Conservation (phyloP, 2,329 filamentous ascomycete genomes). For the Diplodia corticola region DNA sequence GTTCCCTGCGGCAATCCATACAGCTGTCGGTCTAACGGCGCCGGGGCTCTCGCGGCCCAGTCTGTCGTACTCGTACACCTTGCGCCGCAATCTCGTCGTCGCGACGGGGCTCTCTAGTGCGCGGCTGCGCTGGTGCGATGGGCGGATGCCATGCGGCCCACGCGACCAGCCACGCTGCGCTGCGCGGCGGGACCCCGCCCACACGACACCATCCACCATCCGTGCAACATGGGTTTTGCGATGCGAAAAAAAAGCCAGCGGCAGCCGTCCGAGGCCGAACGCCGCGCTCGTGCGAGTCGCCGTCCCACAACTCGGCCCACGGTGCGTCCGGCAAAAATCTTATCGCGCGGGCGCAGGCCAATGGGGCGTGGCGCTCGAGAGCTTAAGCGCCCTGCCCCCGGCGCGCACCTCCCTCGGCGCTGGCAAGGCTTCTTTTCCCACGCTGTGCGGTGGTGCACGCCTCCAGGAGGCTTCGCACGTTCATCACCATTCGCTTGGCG, state of each 20-base stretch:
- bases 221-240: not conserved
- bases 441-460: too few species aligned
- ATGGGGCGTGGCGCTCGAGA: not conserved
- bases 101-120: not conserved
- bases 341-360: not conserved
- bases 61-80: constrained; percentile 13
- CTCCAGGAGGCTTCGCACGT: constrained; percentile 8
- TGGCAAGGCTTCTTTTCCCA: not conserved
- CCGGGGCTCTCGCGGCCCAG: not conserved
- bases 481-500: constrained; percentile 8
- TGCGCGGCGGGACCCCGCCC: not conserved
- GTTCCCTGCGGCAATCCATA: too few species aligned
- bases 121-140: not conserved
- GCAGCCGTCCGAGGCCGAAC: constrained; percentile 5
- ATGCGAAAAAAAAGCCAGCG: not conserved
- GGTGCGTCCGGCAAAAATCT: not conserved
- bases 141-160: not conserved
- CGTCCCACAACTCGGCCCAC: not conserved
- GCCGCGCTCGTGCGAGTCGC: not conserved
- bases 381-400: constrained; percentile 6
- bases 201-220: too few species aligned
- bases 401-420: constrained; percentile 9
- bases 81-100: constrained; percentile 7
- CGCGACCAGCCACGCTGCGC: constrained; percentile 5
- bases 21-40: not conserved